Conservation (phyloP, 805 yeast species). For the Ogataea wickerhamii region DNA sequence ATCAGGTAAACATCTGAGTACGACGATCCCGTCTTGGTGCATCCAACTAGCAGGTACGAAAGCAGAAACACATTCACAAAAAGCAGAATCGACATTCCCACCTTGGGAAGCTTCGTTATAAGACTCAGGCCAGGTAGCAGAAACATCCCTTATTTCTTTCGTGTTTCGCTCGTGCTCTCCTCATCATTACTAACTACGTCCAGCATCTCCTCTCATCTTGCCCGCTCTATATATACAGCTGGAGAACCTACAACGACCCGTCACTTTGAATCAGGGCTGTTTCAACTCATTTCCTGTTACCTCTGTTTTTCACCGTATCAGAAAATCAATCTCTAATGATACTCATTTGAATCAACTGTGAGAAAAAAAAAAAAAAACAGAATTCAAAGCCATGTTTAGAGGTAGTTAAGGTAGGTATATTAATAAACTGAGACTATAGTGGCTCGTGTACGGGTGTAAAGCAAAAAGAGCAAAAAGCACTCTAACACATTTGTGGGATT, state of each 20-base stretch:
- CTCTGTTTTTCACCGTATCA: not conserved
- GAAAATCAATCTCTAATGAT: not conserved
- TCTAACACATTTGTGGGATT: constrained; percentile 1
- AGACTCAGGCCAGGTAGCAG: constrained; percentile 3
- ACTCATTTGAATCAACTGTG: not conserved
- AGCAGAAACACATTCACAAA: constrained; percentile 49
- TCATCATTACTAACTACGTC: too few relatives aligned
- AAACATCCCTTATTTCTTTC: not conserved
- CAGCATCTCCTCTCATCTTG: too few relatives aligned
- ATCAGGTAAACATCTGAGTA: constrained; percentile 51
- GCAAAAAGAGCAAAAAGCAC: not conserved
- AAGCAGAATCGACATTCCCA: constrained; percentile 38
- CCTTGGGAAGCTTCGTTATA: constrained; percentile 40
- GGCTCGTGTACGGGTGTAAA: too few relatives aligned
- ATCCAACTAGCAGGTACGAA: constrained; percentile 55
- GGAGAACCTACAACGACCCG: not conserved
- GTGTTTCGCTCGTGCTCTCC: too few relatives aligned
- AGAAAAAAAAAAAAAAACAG: too few relatives aligned
- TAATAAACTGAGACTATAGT: too few relatives aligned
- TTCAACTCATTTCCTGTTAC: not conserved
- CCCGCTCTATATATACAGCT: not conserved
- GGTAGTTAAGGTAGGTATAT: too few relatives aligned
- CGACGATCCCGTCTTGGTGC: constrained; percentile 37
- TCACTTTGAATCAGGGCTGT: not conserved
- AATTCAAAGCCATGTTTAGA: too few relatives aligned